phyloP scores from a whole-genome alignment of 2,329 filamentous ascomycete species.

The Talaromyces verruculosus region DNA sequence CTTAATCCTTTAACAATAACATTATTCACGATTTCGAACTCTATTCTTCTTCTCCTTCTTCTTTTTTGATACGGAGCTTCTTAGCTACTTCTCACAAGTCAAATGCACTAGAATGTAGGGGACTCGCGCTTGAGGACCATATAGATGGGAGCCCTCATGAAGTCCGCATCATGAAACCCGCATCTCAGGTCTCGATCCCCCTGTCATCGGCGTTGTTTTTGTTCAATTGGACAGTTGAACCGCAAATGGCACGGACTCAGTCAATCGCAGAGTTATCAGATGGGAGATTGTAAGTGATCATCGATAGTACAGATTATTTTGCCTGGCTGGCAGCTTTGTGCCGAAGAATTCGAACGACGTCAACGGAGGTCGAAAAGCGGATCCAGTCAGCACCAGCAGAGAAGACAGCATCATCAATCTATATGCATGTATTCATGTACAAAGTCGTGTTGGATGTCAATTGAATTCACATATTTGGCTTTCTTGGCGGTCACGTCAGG shows the following conservation, averaged over 20 bases:
- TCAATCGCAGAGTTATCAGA: neutral
- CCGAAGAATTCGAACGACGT: neutral
- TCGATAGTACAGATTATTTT: neutral
- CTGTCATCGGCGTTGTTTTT: neutral
- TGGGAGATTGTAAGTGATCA: neutral
- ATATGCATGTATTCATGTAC: neutral
- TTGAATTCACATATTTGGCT: neutral
- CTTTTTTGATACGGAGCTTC: no score
- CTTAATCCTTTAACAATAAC: neutral
- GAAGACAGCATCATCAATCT: neutral
- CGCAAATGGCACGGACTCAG: neutral
- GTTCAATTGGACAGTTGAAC: neutral
- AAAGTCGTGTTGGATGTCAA: neutral
- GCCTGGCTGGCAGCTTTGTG: neutral
- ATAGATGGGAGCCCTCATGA: no score
- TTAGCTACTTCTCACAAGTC: no score
- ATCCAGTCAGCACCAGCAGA: neutral
- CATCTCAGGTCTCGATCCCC: no score
- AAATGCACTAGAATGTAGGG: no score
- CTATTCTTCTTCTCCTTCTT: no score
- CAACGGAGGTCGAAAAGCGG: neutral
- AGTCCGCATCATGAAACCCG: no score
- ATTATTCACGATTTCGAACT: no score
- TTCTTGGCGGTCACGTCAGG: constrained; percentile 1
- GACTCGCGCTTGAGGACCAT: no score